Evolutionary conservation across 2,329 filamentous ascomycete genomes (phyloP).

Genomic region (Juglanconis oblonga): DNA sequence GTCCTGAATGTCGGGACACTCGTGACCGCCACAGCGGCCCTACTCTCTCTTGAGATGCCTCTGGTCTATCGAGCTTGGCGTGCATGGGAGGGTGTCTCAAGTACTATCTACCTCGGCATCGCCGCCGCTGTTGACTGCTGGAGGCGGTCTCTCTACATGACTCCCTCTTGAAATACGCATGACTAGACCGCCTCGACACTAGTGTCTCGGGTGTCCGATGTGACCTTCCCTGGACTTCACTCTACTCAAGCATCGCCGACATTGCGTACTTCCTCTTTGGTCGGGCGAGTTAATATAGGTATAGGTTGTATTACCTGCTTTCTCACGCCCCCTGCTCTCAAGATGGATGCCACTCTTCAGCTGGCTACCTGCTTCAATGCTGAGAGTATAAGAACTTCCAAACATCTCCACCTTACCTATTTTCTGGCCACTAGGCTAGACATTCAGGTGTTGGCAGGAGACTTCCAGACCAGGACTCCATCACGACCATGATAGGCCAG

Average conservation of each 20-base stretch:
- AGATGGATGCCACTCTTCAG: background rate
- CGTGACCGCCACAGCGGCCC: slow-evolving; percentile 15
- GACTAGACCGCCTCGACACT: slow-evolving; percentile 16
- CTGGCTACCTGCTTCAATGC: background rate
- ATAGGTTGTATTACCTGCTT: background rate
- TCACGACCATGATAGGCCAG: background rate
- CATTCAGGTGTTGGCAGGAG: background rate
- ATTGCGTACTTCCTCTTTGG: background rate
- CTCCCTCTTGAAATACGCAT: background rate
- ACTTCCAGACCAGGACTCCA: background rate
- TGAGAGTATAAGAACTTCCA: background rate
- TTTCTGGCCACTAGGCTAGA: background rate
- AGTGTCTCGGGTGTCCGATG: slow-evolving; percentile 15
- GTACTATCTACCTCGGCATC: slow-evolving; percentile 13
- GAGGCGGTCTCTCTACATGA: slow-evolving; percentile 12
- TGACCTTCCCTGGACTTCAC: slow-evolving; percentile 6
- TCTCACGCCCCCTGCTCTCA: background rate
- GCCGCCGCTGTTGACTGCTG: slow-evolving; percentile 3
- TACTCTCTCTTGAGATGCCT: background rate
- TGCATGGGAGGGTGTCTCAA: background rate
- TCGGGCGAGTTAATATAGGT: slow-evolving; percentile 3
- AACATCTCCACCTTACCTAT: background rate
- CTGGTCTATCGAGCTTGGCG: slow-evolving; percentile 8
- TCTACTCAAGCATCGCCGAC: slow-evolving; percentile 2
- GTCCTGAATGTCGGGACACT: background rate